Percentiles rank a stretch among this genome's conserved stretches.
Conservation (phyloP, 2,329 filamentous ascomycete genomes). For the Penicillium sp. region DNA sequence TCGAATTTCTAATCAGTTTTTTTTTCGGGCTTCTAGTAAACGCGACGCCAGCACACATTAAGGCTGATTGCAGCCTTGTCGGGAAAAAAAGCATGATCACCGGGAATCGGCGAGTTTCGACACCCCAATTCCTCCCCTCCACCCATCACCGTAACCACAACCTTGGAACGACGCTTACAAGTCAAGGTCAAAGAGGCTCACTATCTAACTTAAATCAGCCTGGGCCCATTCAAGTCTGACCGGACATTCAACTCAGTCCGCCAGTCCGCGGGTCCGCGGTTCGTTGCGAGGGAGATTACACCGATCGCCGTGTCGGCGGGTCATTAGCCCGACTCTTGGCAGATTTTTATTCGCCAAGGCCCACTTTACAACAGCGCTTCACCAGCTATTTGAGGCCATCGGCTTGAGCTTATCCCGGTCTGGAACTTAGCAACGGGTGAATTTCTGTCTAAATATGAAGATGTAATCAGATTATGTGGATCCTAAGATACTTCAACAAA, state of each 20-base stretch:
- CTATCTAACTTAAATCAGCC: not conserved
- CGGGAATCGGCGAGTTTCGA: too few relatives aligned
- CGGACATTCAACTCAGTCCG: not conserved
- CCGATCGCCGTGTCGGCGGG: conserved; percentile 10
- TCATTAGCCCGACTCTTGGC: conserved; percentile 20
- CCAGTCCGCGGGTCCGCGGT: not conserved
- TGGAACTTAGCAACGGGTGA: not conserved
- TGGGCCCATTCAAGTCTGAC: not conserved
- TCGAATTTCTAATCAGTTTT: not conserved
- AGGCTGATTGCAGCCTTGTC: not conserved
- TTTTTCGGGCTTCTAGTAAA: not conserved
- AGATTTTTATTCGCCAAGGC: not conserved
- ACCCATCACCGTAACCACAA: not conserved
- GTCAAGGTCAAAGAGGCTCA: too few relatives aligned
- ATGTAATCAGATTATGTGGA: not conserved
- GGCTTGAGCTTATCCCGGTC: not conserved
- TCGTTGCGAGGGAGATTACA: not conserved
- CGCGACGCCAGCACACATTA: not conserved
- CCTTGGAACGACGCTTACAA: not conserved
- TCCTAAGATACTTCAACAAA: not conserved
- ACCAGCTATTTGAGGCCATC: not conserved
- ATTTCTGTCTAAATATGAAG: not conserved
- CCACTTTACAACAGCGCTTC: not conserved
- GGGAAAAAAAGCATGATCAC: not conserved
- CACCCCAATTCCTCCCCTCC: too few relatives aligned